Conservation (phyloP, 805 yeast genomes). For the Metschnikowia lachancei region DNA sequence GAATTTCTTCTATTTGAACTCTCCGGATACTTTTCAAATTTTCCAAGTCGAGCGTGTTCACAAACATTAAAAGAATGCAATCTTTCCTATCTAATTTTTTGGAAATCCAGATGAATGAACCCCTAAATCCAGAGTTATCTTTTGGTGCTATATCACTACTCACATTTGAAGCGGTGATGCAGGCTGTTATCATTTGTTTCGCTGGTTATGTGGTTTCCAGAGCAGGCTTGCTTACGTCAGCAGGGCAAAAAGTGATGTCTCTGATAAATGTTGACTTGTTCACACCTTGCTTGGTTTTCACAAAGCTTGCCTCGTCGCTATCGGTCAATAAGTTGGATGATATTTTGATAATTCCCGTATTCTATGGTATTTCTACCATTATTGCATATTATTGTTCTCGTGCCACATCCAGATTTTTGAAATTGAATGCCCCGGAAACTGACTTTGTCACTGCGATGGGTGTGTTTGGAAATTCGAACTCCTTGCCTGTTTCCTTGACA, state of each 20-base stretch:
- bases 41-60: neutral
- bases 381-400: slow-evolving; percentile 67
- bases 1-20: too few species aligned
- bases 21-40: neutral
- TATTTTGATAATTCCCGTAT: slow-evolving; percentile 77
- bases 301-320: slow-evolving; percentile 66
- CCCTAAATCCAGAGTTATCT: slow-evolving; percentile 30
- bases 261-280: slow-evolving; percentile 83
- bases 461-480: slow-evolving; percentile 93
- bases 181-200: slow-evolving; percentile 81
- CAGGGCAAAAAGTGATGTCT: slow-evolving; percentile 76
- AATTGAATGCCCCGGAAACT: slow-evolving; percentile 68
- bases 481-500: slow-evolving; percentile 88
- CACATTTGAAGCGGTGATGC: slow-evolving; percentile 87
- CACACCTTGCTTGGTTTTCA: slow-evolving; percentile 92
- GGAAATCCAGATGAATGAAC: slow-evolving; percentile 4
- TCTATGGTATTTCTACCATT: slow-evolving; percentile 78
- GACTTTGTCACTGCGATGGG: slow-evolving; percentile 97
- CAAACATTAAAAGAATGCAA: neutral
- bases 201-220: slow-evolving; percentile 86
- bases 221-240: slow-evolving; percentile 62
- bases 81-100: slow-evolving; percentile 2
- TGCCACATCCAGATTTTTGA: slow-evolving; percentile 49
- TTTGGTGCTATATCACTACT: slow-evolving; percentile 52
- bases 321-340: slow-evolving; percentile 77